Conservation (phyloP, 2,329 filamentous ascomycete species). For the Botrytis porri region DNA sequence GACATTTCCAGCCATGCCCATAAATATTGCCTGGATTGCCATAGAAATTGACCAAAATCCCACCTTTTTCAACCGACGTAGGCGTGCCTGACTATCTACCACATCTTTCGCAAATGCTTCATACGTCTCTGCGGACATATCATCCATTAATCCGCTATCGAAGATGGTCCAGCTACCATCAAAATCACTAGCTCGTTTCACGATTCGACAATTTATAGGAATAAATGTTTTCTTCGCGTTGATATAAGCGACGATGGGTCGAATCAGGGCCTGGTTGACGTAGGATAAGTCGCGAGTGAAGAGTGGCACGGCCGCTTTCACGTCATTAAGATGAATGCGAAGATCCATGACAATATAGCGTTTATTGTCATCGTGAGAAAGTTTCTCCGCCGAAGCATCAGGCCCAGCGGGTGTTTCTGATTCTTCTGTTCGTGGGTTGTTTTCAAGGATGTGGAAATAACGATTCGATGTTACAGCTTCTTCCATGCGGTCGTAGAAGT, state of each 20-base stretch:
- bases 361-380: constrained; percentile 53
- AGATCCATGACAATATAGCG: constrained; percentile 91
- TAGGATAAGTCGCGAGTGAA: constrained; percentile 92
- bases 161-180: constrained; percentile 94
- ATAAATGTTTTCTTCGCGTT: constrained; percentile 95
- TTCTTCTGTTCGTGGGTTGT: constrained; percentile 39
- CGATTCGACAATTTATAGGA: constrained; percentile 88
- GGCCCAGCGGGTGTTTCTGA: constrained; percentile 32
- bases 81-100: constrained; percentile 80
- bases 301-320: constrained; percentile 86
- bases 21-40: constrained; percentile 87
- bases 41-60: constrained; percentile 94
- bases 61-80: constrained; percentile 88
- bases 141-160: constrained; percentile 91
- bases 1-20: constrained; percentile 86
- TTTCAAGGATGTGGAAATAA: constrained; percentile 58
- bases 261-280: constrained; percentile 90
- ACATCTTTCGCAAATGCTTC: constrained; percentile 91
- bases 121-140: constrained; percentile 90
- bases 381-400: constrained; percentile 31
- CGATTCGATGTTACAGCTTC: constrained; percentile 81
- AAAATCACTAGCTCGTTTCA: constrained; percentile 86
- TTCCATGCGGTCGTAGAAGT: constrained; percentile 95
- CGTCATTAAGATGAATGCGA: constrained; percentile 91
- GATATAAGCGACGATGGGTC: constrained; percentile 97